Evolutionary conservation across 495 filamentous ascomycete genomes (phyloP).

Genomic region (Tuber microsphaerosporum): DNA sequence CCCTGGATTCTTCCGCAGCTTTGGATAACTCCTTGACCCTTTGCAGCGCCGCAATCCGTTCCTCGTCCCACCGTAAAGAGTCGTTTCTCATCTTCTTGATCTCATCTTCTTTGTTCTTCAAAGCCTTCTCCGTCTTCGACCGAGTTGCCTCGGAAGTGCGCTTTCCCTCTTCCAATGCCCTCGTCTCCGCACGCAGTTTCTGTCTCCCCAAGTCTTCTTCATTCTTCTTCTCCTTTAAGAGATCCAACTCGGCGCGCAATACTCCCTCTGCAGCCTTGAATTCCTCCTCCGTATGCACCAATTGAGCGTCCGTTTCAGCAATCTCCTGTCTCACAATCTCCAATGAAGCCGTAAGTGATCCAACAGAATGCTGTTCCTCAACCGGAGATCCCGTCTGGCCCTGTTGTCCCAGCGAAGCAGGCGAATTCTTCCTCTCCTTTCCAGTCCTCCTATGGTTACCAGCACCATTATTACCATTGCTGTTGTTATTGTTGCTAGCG

Average conservation of each 20-base stretch:
- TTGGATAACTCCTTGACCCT: constrained; percentile 47
- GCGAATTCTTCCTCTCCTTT: constrained; percentile 63
- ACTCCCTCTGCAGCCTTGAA: constrained; percentile 56
- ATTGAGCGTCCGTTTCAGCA: constrained; percentile 51
- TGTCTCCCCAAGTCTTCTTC: constrained; percentile 65
- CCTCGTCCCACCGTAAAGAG: constrained; percentile 52
- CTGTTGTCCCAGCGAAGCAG: constrained; percentile 51
- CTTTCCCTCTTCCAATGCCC: constrained; percentile 72
- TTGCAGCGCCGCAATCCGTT: constrained; percentile 36
- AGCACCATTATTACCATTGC: background rate
- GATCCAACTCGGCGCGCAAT: constrained; percentile 60
- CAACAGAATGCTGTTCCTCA: constrained; percentile 46
- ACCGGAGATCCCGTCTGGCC: constrained; percentile 44
- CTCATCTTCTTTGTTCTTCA: constrained; percentile 67
- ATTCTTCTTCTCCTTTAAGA: constrained; percentile 64
- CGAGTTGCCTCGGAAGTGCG: constrained; percentile 73
- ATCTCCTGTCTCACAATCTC: constrained; percentile 65
- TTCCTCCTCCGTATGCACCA: constrained; percentile 66
- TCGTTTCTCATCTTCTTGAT: constrained; percentile 52
- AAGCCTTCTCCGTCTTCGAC: constrained; percentile 67
- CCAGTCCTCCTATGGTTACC: constrained; percentile 14
- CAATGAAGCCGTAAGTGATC: constrained; percentile 61
- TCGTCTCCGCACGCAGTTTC: constrained; percentile 71
- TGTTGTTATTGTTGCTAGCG: constrained; percentile 55
- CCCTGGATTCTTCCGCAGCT: constrained; percentile 44